Evolutionary conservation across 1,284 basidiomycete species (phyloP).

Genomic region (Sutorius eximius): DNA sequence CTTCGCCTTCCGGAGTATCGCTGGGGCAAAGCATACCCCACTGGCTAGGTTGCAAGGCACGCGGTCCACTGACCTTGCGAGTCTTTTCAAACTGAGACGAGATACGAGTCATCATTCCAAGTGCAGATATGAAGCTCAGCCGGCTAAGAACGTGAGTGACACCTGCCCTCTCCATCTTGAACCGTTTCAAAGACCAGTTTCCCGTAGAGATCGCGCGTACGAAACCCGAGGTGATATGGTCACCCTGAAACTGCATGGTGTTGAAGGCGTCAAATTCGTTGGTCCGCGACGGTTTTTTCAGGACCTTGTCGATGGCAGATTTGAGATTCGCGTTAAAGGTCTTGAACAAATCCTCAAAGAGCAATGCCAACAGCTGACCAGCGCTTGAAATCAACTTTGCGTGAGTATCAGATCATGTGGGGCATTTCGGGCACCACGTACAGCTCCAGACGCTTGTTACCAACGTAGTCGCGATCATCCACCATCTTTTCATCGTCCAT

Average conservation of each 20-base stretch:
- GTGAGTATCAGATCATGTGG: conserved; percentile 14
- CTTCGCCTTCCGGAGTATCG: conserved; percentile 99
- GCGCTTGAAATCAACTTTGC: conserved; percentile 62
- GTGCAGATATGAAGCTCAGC: conserved; percentile 93
- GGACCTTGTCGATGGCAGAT: conserved; percentile 94
- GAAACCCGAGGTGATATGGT: conserved; percentile 95
- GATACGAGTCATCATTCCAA: conserved; percentile 99
- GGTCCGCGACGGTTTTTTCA: conserved; percentile 96
- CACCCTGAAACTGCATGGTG: conserved; percentile 90
- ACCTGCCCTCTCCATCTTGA: conserved; percentile 99
- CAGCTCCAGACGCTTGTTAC: conserved; percentile 98
- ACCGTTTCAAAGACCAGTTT: conserved; percentile 98
- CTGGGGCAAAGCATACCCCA: conserved; percentile 99
- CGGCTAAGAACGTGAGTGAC: conserved; percentile 98
- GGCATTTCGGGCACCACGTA: conserved; percentile 42
- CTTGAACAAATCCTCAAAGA: conserved; percentile 99
- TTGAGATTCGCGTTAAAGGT: conserved; percentile 98
- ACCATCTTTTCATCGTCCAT: conserved; percentile 97
- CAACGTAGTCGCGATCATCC: conserved; percentile 98
- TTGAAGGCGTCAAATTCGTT: conserved; percentile 96
- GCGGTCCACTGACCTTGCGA: conserved; percentile 95
- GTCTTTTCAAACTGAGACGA: conserved; percentile 99
- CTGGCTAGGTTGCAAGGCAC: conserved; percentile 96
- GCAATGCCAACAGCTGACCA: conserved; percentile 90
- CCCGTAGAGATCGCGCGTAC: conserved; percentile 98